Conservation (phyloP, 1,284 basidiomycete genomes). For the Gymnopus androsaceus region DNA sequence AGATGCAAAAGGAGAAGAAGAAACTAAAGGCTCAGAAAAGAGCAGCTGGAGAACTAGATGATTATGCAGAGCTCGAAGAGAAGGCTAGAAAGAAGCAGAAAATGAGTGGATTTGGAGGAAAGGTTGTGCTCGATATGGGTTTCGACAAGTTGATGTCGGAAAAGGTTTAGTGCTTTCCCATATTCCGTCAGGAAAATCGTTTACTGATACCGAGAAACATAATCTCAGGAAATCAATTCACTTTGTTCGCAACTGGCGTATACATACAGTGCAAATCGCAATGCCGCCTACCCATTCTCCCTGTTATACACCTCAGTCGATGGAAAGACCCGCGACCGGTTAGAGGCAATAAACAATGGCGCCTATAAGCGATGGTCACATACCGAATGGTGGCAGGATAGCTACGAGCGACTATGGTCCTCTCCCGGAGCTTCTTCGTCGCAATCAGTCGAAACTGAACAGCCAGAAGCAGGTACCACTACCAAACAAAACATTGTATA, state of each 20-base stretch:
- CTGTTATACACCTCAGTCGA: conserved; percentile 82
- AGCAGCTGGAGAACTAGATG: conserved; percentile 55
- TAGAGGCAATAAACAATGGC: conserved; percentile 70
- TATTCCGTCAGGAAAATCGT: conserved; percentile 6
- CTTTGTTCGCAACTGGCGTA: conserved; percentile 88
- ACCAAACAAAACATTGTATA: conserved; percentile 72
- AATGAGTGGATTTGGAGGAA: conserved; percentile 62
- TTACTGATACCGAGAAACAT: background rate
- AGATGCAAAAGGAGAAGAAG: conserved; percentile 69
- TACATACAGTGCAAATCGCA: conserved; percentile 85
- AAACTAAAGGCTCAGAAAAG: conserved; percentile 54
- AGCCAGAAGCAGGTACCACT: conserved; percentile 10
- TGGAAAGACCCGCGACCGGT: conserved; percentile 66
- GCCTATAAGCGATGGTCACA: conserved; percentile 80
- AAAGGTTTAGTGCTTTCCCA: conserved; percentile 62
- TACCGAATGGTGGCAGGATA: conserved; percentile 80
- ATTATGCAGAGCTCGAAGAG: conserved; percentile 41
- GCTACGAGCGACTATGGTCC: conserved; percentile 71
- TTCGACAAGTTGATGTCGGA: conserved; percentile 96
- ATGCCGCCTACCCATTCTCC: conserved; percentile 69
- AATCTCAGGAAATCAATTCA: conserved; percentile 81
- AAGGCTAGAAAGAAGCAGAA: conserved; percentile 42
- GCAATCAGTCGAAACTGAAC: conserved; percentile 4
- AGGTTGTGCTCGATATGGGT: conserved; percentile 86
- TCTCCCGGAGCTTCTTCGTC: conserved; percentile 17